Base-by-base conservation (phyloP, 768 basidiomycete genomes). In the Lentinula raphanica region DNA sequence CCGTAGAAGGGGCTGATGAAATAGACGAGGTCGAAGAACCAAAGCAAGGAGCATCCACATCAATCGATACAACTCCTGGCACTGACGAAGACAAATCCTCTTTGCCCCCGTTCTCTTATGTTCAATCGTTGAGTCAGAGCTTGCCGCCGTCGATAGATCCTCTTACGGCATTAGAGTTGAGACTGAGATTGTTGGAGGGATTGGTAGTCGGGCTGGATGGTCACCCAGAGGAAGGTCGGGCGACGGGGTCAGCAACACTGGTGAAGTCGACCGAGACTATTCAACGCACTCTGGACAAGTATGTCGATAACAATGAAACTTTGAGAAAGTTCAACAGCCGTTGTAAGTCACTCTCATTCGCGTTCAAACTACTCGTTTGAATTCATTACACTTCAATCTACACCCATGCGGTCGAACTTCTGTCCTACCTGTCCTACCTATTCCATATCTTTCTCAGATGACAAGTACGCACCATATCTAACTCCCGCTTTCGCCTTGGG, bases 131-230 rank as follows among this genome's bases (percentile, higher is more conserved):
- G 28, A 29, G 62, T 50, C 27, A 53, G 32, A 15, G 49, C 25
- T 60, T 58, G 7, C 58, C 69, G 15, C 54, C 70, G 2, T 66
- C 74, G 23, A 85, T 93, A 45, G 82, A 87, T 32, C 86, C 92
- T 4, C 70, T 70, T 0, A 74, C 90, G 13, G 87, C 92, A 2
- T 72, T 94, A 11, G 86, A 92, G 63, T 74, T 94, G 21, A 81
- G 92, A 1, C 68, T 93, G 35, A 77, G 88, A 57, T 91, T 89
- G 88, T 74, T 94, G 1, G 92, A 92, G 67, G 88, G 89, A 17
- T 74, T 94, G 51, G 72, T 92, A 2, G 69, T 84, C 39, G 92
- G 91, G 39, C 78, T 86, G 21, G 80, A 79, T 50, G 79, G 78
- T 48, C 76, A 81, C 40, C 19, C 40, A 48, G 25, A n/a, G 27